These are phyloP conservation scores for Ambrosiella beaveri DNA, from an alignment of 2,329 filamentous ascomycete species.

Conservation along the genomic window DNA sequence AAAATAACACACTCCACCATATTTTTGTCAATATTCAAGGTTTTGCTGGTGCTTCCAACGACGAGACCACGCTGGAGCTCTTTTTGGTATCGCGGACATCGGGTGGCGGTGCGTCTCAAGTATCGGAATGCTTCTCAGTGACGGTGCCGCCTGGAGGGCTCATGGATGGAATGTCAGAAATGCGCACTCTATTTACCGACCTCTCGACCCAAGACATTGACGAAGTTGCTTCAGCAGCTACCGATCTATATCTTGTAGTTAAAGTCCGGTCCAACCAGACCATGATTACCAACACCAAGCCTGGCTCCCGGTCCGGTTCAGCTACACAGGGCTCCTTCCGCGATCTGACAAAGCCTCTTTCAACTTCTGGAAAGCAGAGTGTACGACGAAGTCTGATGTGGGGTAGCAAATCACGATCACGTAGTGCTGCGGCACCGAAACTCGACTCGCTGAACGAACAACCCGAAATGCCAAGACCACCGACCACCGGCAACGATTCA, in stretches of 20 bases:
- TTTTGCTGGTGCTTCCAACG: constrained; percentile 59
- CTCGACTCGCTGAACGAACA: constrained; percentile 42
- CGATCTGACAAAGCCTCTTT: constrained; percentile 25
- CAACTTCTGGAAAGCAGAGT: constrained; percentile 33
- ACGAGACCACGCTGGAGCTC: constrained; percentile 58
- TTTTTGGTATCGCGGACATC: constrained; percentile 58
- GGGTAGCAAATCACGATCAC: constrained; percentile 36
- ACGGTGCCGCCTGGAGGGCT: constrained; percentile 60
- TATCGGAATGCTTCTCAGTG: constrained; percentile 73
- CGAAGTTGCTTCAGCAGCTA: constrained; percentile 42
- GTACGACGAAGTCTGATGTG: constrained; percentile 54
- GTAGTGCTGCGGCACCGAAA: constrained; percentile 27
- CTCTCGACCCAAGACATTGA: constrained; percentile 60
- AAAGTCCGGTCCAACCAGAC: constrained; percentile 49
- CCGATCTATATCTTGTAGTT: constrained; percentile 67
- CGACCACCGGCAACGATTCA: constrained; percentile 23
- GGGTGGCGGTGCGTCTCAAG: constrained; percentile 41
- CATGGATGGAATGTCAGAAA: constrained; percentile 46
- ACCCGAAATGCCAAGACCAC: constrained; percentile 24
- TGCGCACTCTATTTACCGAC: constrained; percentile 78
- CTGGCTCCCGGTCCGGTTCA: constrained; percentile 34
- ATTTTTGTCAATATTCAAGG: constrained; percentile 69
- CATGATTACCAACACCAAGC: constrained; percentile 27
- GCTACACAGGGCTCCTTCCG: constrained; percentile 28
- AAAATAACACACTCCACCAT: constrained; percentile 60